Base-by-base conservation (phyloP, 768 basidiomycete genomes). In the Hortiboletus campestris region DNA sequence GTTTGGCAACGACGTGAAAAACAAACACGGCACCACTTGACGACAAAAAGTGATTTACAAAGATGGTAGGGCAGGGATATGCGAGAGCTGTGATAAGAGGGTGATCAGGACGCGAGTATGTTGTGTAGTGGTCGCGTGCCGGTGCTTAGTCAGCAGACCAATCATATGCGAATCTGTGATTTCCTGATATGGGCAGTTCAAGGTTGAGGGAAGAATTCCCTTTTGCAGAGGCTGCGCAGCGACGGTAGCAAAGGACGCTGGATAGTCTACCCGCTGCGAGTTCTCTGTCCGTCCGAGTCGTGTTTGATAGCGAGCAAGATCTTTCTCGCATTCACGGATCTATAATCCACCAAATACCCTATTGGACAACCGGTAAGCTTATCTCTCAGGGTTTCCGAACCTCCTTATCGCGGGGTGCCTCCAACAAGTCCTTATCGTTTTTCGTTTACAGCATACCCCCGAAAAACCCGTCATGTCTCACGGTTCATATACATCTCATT, bases 401-500 rank as follows among this genome's bases (percentile, higher is more conserved):
- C 54, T 67, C 59, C 69, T 70, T 70, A 71, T 71, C 69, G 67
- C 69, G 22, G 25, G 36, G 32, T 53, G 47, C 63, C 44, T 59
- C 34, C 59, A 60, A 54, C 46, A 57, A 49, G 44, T 44, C 44
- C 71, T 71, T 71, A 71, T 71, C 69, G 69, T 67, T 63, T 60
- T 58, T 62, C 58, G 55, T 63, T 65, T 67, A 68, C 69, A 71
- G 69, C 65, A 72, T 71, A 71, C 69, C 69, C 56, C 61, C 63
- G 57, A 67, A 62, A 63, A 69, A 63, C 48, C 12, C 59, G 68
- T 64, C 53, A 85, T 84, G 84, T 86, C 84, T 75, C 84, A 85
- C 84, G 84, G 82, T 69, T 86, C 85, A 55, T 82, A 82, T 77
- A 86, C 87, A 60, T 87, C 85, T 72, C 81, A 75, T 78, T 85